Conservation (phyloP, 1,284 basidiomycete genomes). For the Cryptococcus sp. region DNA sequence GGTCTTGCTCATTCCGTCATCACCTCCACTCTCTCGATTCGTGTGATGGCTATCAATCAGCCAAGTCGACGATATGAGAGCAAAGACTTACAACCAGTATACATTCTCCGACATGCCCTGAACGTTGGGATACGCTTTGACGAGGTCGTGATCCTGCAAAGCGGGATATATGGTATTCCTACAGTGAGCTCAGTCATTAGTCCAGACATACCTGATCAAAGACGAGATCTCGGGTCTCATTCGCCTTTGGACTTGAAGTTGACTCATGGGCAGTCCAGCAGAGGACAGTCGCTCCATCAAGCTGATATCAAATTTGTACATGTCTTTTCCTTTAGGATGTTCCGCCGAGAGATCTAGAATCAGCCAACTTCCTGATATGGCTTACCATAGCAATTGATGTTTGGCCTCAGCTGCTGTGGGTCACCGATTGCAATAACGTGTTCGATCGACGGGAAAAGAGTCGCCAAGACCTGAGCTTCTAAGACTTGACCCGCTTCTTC, state of each 20-base stretch:
- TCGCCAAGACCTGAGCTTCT: slow-evolving; percentile 64
- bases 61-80: not conserved
- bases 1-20: slow-evolving; percentile 60
- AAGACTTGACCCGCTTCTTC: slow-evolving; percentile 74
- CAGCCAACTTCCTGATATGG: not conserved
- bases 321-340: slow-evolving; percentile 50
- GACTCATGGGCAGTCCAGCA: slow-evolving; percentile 54
- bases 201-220: slow-evolving; percentile 44
- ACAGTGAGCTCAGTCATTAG: not conserved
- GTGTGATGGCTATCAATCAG: slow-evolving; percentile 46
- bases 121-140: slow-evolving; percentile 54
- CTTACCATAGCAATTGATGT: slow-evolving; percentile 59
- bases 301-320: slow-evolving; percentile 60
- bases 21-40: slow-evolving; percentile 55
- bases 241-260: slow-evolving; percentile 52
- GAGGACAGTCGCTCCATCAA: slow-evolving; percentile 60
- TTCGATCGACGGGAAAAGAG: slow-evolving; percentile 55
- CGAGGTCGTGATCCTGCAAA: slow-evolving; percentile 57
- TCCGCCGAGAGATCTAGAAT: slow-evolving; percentile 56
- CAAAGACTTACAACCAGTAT: slow-evolving; percentile 52
- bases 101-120: slow-evolving; percentile 58
- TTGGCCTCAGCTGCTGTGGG: slow-evolving; percentile 65
- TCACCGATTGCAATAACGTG: slow-evolving; percentile 64
- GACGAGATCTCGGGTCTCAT: slow-evolving; percentile 54
- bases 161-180: slow-evolving; percentile 60